Base-by-base conservation (phyloP, 2,329 filamentous ascomycete genomes). In the Trichoderma polysporum region DNA sequence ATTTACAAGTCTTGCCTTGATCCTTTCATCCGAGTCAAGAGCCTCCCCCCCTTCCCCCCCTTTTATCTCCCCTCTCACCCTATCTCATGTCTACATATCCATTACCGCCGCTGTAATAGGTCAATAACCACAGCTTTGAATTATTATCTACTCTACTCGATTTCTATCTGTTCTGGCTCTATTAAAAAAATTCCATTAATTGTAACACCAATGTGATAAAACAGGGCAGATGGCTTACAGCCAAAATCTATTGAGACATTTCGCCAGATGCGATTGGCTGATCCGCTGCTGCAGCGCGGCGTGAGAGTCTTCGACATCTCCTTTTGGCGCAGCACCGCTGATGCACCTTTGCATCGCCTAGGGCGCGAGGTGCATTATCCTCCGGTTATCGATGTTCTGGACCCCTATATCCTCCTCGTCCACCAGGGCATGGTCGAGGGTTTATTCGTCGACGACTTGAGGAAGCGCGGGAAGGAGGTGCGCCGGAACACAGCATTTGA, bases 231-330 rank as follows among this genome's bases (percentile, higher is more conserved):
- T 76, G 90, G 90, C 47, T 80, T 93, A 61, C 90, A 93, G 73
- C 90, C 90, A 52, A 93, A 93, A 78, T 90, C 90, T 1, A 91
- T 93, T 72, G 90, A 93, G 79, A 93, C 90, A 0, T 85, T 92
- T 72, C 85, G 87, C 69, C 90, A 92, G 78, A 87, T 93, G 81
- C 83, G 89, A 37, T 79, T 92, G n/a, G 88, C 87, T n/a, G 89
- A 92, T 69, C 81, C 85, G 1, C 77, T 93, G 33, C 77, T 93
- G 49, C 85, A 86, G 69, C 85, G 88, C 71, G 90, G 88, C 33
- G 90, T 90, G 58, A 86, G 86, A 53, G 86, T 93, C 52, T 91
- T 90, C 76, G 90, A 93, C 73, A 92, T 93, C 68, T 84, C 87
- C 50, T 92, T 92, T 75, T 93, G 90, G 89, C 83, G 87, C 75